Evolutionary conservation across 1,139 yeast genomes (phyloP), one percentile per base, ranked within the genome.

Genomic region (Zygotorulaspora mrakii): DNA sequence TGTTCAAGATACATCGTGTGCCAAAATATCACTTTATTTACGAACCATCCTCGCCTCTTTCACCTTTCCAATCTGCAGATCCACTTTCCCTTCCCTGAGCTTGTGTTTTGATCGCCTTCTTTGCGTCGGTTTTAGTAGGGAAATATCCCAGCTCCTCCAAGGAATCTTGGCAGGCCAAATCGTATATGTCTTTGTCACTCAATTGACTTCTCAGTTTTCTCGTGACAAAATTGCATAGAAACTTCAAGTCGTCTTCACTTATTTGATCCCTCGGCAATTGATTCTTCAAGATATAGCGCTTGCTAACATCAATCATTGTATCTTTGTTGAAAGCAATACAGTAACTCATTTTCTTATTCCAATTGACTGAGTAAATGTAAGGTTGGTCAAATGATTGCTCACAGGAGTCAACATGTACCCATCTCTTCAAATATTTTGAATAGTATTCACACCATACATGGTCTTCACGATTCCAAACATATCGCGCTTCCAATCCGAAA

Each of bases 401-500:
- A 59, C 97, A 89, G 4, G 89, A 77, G 54, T 89, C 98, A 18
- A 85, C 68, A 61, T 89, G 97, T 18, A 88, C 71, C 97, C 97
- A 89, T 42, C 88, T 66, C 35, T 70, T 61, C 48, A 76, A 69
- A 14, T 66, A 57, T 0, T 57, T 62, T 1, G 95, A 84, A 59
- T 77, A 89, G 51, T 83, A 82, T 58, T 89, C 98, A 54, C 94
- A 82, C 98, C 97, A 89, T 0, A 86, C 96, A 59, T 89, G 98
- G 57, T 89, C 97, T 58, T 89, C 98, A 4, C 75, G 69, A 59
- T 88, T 88, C 94, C 94, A 85, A 2, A 88, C 70, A 57, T 82
- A 88, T 40, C 98, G 65, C 0, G 73, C 70, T 26, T 75, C 68
- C 5, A 79, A 65, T 1, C 83, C 87, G 26, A 88, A 64, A 0